Base-by-base conservation (phyloP, 345 rosid species). In the Salix koriyanagi region DNA sequence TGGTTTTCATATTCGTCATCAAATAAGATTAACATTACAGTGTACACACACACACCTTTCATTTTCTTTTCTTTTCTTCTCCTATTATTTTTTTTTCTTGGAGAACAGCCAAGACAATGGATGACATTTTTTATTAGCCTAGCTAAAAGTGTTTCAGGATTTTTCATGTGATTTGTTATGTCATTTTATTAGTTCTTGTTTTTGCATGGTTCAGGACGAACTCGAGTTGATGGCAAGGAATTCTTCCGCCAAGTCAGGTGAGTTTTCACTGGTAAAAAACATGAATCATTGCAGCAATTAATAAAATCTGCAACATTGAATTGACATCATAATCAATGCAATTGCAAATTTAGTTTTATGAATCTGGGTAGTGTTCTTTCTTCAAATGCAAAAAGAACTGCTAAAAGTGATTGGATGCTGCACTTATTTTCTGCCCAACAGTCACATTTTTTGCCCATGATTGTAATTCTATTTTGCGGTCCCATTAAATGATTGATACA, bases 211-310 rank as follows among this genome's bases (percentile, higher is more conserved):
- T 79, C 91, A 93, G 97, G 89, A 32, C 82, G 91, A 77, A 86
- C 97, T 75, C 89, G 97, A 65, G 92, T 93, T 50, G 99, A 93
- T 44, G 99, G 99, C 72, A 95, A 91, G 83, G 99, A 93, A 79
- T 93, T 95, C 86, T 95, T 95, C 85, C 92, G 97, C 44, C 96
- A 91, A 91, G 97, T 92, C 86, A 93, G 97, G 99, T 95, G 87
- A 85, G 65, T 48, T 11, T 46, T 21, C 2, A 7, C 7, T 15
- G 64, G 12, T 3, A n/a, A n/a, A 58, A 58, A 58, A 18, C 4
- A n/a, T 8, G 64, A 58, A n/a, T n/a, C 64, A 6, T 0, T 25
- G 9, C 3, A 7, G 25, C 26, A 13, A 44, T 44, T 44, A 44
- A 44, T 44, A 71, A 30, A 9, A 7, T 52, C 42, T 25, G 8